Conservation (phyloP, 2,329 filamentous ascomycete genomes). For the Alternaria viburni region DNA sequence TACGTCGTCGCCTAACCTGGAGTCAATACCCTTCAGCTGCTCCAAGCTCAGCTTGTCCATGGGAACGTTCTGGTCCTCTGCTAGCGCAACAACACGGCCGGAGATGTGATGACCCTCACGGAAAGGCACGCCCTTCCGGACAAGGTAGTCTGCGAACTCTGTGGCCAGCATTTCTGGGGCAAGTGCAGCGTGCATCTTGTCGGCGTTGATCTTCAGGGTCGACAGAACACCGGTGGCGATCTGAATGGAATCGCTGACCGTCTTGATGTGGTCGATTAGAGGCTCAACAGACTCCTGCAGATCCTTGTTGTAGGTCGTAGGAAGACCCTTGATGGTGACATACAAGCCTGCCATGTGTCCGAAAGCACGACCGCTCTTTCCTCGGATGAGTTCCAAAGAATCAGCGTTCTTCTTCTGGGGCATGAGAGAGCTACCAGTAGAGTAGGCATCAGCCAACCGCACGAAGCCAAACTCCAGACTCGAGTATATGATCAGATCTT, state of each 20-base stretch:
- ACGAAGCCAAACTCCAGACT: conserved; percentile 79
- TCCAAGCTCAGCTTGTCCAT: conserved; percentile 74
- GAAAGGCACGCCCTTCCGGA: conserved; percentile 74
- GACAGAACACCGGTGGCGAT: conserved; percentile 82
- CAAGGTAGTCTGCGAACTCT: conserved; percentile 70
- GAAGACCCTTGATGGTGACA: conserved; percentile 76
- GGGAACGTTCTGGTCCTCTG: conserved; percentile 68
- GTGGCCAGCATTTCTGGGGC: conserved; percentile 84
- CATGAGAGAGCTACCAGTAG: conserved; percentile 78
- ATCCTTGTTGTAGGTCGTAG: conserved; percentile 89
- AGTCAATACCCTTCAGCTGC: conserved; percentile 72
- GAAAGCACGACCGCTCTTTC: conserved; percentile 77
- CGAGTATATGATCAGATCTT: conserved; percentile 86
- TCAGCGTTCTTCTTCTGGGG: conserved; percentile 86
- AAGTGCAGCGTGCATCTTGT: conserved; percentile 79
- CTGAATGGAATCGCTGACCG: conserved; percentile 77
- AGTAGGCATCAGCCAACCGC: conserved; percentile 78
- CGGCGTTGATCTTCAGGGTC: conserved; percentile 71
- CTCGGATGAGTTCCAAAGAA: conserved; percentile 75
- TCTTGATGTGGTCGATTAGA: conserved; percentile 85
- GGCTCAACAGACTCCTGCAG: conserved; percentile 87
- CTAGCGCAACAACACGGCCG: conserved; percentile 73
- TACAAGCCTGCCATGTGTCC: conserved; percentile 83
- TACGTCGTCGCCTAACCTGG: conserved; percentile 74
- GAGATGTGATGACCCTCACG: conserved; percentile 81